Percentiles rank a stretch among this genome's conserved stretches.
These are phyloP conservation scores for Lachancea meyersii DNA, from an alignment of 805 yeast species.

Conservation along the genomic window DNA sequence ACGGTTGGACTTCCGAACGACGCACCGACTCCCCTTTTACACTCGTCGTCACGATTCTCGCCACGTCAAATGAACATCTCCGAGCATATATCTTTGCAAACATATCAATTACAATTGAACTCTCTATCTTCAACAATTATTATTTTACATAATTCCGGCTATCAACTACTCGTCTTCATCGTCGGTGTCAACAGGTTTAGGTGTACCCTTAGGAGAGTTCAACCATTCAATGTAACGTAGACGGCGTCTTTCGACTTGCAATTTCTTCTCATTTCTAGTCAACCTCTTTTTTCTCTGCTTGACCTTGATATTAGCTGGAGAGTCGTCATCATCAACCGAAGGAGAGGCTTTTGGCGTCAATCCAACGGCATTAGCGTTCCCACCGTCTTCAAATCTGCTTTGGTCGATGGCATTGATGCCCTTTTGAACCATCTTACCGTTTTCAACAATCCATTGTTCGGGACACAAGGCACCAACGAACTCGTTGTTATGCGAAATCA, in stretches of 20 bases:
- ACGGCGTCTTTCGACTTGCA: constrained; percentile 89
- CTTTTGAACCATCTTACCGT: constrained; percentile 81
- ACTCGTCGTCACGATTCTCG: too few species aligned
- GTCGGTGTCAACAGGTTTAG: constrained; percentile 88
- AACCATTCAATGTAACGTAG: constrained; percentile 92
- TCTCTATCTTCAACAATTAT: neutral
- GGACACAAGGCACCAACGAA: constrained; percentile 97
- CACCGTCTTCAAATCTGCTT: constrained; percentile 77
- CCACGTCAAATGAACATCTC: too few species aligned
- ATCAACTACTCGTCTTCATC: constrained; percentile 56
- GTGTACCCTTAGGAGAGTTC: constrained; percentile 95
- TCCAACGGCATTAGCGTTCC: constrained; percentile 43
- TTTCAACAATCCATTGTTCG: constrained; percentile 96
- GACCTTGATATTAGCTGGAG: constrained; percentile 94
- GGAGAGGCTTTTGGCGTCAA: constrained; percentile 42
- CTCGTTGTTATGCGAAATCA: constrained; percentile 96
- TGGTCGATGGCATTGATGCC: constrained; percentile 72
- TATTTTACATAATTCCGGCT: neutral
- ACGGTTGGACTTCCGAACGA: too few species aligned
- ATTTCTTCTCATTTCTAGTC: constrained; percentile 93
- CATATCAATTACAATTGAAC: too few species aligned
- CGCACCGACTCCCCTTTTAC: too few species aligned
- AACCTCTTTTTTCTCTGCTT: constrained; percentile 91
- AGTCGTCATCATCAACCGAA: constrained; percentile 61
- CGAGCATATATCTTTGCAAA: too few species aligned